phyloP scores from a whole-genome alignment of 148 eudicot genomes.

The Hydrangea macrophylla region DNA sequence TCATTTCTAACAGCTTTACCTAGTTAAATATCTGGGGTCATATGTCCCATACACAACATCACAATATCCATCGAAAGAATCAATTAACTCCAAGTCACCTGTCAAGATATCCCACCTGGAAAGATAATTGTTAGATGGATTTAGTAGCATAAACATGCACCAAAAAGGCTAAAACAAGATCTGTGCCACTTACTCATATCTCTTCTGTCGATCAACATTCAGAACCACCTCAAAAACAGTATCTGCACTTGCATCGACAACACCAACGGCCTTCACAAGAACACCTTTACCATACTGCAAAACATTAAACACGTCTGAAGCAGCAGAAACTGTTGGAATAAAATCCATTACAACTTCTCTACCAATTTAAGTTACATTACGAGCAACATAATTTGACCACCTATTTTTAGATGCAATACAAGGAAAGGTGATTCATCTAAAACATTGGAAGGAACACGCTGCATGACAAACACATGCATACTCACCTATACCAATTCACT shows the following conservation, averaged over 20 bases:
- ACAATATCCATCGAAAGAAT: slow-evolving; percentile 71
- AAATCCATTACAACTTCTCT: not conserved
- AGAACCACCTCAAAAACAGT: slow-evolving; percentile 78
- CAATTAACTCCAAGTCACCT: slow-evolving; percentile 78
- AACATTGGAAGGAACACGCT: not conserved
- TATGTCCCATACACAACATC: slow-evolving; percentile 89
- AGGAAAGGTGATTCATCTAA: no score
- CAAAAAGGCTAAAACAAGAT: slow-evolving; percentile 4
- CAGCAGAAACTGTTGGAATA: not conserved
- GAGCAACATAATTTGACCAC: not conserved
- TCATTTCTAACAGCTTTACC: slow-evolving; percentile 36
- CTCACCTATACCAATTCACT: no score
- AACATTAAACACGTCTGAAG: not conserved
- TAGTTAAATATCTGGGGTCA: slow-evolving; percentile 62
- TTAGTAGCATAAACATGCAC: slow-evolving; percentile 1
- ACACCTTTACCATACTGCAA: slow-evolving; percentile 66
- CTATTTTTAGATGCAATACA: no score
- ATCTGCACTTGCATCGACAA: slow-evolving; percentile 77
- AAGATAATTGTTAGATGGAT: slow-evolving; percentile 15
- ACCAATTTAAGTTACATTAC: not conserved
- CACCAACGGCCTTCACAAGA: slow-evolving; percentile 92
- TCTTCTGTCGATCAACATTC: slow-evolving; percentile 62
- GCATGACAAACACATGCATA: no score
- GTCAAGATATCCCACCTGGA: slow-evolving; percentile 95
- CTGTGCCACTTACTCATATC: slow-evolving; percentile 78